Evolutionary conservation across 2,329 filamentous ascomycete genomes (phyloP).

Genomic region (Capronia americana): DNA sequence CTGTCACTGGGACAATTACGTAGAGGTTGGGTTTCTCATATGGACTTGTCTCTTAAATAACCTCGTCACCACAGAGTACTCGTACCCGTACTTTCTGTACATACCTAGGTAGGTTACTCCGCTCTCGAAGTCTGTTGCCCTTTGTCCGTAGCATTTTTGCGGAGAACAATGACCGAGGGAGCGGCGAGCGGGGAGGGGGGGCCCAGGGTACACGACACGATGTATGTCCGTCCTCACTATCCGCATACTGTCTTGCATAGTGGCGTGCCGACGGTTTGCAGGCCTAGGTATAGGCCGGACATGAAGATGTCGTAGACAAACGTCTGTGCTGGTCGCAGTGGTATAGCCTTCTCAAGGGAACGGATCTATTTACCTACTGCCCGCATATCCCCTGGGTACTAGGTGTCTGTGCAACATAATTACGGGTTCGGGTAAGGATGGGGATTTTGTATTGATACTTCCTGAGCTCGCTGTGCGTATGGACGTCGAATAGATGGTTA

Average conservation of each 20-base stretch:
- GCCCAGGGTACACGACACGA: not conserved
- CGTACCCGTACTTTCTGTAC: too few relatives aligned
- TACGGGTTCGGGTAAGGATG: not conserved
- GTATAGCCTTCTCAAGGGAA: not conserved
- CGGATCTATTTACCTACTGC: too few relatives aligned
- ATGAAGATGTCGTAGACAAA: not conserved
- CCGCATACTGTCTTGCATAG: too few relatives aligned
- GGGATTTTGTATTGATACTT: too few relatives aligned
- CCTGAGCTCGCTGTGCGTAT: too few relatives aligned
- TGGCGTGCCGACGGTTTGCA: too few relatives aligned
- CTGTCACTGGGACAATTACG: too few relatives aligned
- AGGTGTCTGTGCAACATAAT: not conserved
- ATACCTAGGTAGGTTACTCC: not conserved
- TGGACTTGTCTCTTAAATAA: not conserved
- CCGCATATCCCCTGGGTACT: not conserved
- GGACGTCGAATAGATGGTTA: not conserved
- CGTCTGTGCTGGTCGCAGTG: not conserved
- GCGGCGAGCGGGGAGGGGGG: too few relatives aligned
- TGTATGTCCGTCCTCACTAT: not conserved
- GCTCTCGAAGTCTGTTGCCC: not conserved
- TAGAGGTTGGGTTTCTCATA: too few relatives aligned
- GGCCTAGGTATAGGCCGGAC: too few relatives aligned
- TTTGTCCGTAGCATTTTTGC: not conserved
- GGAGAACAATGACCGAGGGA: not conserved
- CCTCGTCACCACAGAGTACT: not conserved